Conservation (phyloP, 2,329 filamentous ascomycete genomes). For the Trichoderma sp. region DNA sequence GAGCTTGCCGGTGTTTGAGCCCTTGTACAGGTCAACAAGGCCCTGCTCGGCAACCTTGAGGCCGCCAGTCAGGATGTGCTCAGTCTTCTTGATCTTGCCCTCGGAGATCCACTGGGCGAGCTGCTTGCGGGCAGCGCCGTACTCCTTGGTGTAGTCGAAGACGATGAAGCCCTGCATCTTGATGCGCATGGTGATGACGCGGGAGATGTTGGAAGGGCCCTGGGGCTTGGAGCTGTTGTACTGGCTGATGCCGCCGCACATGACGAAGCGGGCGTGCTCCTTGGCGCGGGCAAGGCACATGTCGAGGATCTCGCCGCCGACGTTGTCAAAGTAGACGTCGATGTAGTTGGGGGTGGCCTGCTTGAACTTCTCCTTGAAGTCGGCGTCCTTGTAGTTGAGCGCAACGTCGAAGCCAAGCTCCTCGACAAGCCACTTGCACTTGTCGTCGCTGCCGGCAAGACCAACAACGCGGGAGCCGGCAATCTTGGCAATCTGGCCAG, state of each 20-base stretch:
- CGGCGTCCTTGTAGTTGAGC: conserved; percentile 69
- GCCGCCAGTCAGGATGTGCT: conserved; percentile 73
- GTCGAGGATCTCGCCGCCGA: conserved; percentile 72
- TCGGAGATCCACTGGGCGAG: conserved; percentile 70
- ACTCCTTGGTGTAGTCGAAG: conserved; percentile 66
- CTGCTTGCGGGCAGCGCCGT: conserved; percentile 60
- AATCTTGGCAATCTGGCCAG: conserved; percentile 77
- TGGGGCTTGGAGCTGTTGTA: conserved; percentile 64
- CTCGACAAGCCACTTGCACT: conserved; percentile 66
- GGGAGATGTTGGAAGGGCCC: conserved; percentile 60
- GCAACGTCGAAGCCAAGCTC: conserved; percentile 70
- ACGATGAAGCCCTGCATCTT: conserved; percentile 74
- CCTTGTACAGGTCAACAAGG: conserved; percentile 67
- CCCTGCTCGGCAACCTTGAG: conserved; percentile 65
- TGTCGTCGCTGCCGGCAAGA: conserved; percentile 67
- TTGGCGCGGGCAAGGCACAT: conserved; percentile 67
- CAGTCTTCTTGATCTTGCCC: conserved; percentile 72
- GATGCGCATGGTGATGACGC: conserved; percentile 59
- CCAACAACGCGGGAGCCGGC: conserved; percentile 66
- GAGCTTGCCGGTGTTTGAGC: conserved; percentile 71
- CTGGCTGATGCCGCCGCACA: conserved; percentile 71
- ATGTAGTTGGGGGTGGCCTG: conserved; percentile 62
- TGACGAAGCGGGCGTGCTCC: conserved; percentile 65
- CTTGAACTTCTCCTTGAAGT: conserved; percentile 64
- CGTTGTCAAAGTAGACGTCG: conserved; percentile 76